phyloP scores from a whole-genome alignment of 2,329 filamentous ascomycete genomes.

The Cladosporium oxysporum region DNA sequence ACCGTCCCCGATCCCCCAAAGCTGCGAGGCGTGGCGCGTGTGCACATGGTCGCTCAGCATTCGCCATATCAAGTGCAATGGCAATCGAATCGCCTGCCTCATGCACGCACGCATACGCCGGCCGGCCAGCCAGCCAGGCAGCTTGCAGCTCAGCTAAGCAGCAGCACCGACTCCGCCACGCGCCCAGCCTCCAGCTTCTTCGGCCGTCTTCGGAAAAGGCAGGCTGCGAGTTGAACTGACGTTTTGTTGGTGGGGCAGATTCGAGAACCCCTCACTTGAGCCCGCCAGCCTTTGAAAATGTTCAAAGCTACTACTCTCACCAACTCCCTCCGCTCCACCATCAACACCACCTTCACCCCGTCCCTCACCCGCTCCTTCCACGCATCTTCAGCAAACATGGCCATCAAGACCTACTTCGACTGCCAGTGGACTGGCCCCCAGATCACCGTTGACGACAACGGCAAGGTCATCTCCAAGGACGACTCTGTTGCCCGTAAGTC shows the following conservation, averaged over 20 bases:
- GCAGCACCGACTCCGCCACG: background rate
- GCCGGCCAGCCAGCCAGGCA: background rate
- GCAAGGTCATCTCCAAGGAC: conserved; percentile 51
- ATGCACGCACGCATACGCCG: background rate
- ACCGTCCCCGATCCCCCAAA: background rate
- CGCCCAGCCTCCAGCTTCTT: conserved; percentile 6
- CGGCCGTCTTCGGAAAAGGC: conserved; percentile 1
- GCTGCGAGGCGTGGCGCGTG: background rate
- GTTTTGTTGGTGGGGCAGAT: background rate
- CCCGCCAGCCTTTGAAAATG: conserved; percentile 22
- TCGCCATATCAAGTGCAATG: conserved; percentile 8
- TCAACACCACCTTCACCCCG: conserved; percentile 30
- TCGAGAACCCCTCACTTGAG: background rate
- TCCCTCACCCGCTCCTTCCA: conserved; percentile 56
- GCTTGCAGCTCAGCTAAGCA: background rate
- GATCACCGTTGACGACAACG: conserved; percentile 60
- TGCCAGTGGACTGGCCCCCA: conserved; percentile 61
- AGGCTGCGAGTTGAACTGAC: background rate
- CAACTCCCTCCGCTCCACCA: conserved; percentile 15
- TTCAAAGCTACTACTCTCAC: conserved; percentile 24
- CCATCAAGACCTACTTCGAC: conserved; percentile 74
- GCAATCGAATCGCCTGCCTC: background rate
- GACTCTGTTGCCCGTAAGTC: conserved; percentile 59
- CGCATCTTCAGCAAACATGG: conserved; percentile 73
- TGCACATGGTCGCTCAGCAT: background rate